Evolutionary conservation across 75 land plant genomes (phyloP).

Genomic region (Sequoia sempervirens): DNA sequence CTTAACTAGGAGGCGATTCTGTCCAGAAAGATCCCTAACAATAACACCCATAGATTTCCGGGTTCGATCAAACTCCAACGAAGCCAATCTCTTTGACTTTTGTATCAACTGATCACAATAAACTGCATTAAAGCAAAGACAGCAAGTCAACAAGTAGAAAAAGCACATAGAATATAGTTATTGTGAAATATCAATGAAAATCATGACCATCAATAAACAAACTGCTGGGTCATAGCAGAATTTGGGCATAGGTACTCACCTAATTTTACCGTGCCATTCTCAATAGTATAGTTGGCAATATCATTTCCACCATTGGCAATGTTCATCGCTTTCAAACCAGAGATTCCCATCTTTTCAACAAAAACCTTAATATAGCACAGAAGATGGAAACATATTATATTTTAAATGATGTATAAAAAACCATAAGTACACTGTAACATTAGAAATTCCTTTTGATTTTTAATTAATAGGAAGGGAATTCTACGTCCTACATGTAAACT

Average conservation of each 20-base stretch:
- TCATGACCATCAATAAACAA: not conserved
- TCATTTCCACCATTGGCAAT: slow-evolving; percentile 28
- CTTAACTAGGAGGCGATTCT: slow-evolving; percentile 79
- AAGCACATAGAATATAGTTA: not conserved
- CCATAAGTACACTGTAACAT: not conserved
- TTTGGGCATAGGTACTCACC: slow-evolving; percentile 33
- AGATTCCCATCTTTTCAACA: slow-evolving; percentile 92
- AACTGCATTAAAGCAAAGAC: slow-evolving; percentile 27
- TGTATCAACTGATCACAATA: slow-evolving; percentile 75
- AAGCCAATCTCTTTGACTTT: slow-evolving; percentile 55
- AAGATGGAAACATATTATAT: not conserved
- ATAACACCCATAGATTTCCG: slow-evolving; percentile 92
- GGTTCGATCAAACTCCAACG: slow-evolving; percentile 81
- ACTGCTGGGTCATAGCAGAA: not conserved
- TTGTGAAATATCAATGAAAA: not conserved
- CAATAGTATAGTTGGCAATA: slow-evolving; percentile 22
- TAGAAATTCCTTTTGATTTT: not conserved
- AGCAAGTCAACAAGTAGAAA: not conserved
- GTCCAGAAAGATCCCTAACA: slow-evolving; percentile 39
- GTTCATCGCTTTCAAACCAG: slow-evolving; percentile 42
- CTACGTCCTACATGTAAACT: not conserved
- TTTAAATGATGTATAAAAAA: not conserved
- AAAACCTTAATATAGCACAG: slow-evolving; percentile 40
- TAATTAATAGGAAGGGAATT: not conserved
- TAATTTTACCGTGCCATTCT: slow-evolving; percentile 37